A percentile compares a stretch with the other conserved stretches of the same genome.
Conservation (phyloP, 2,329 filamentous ascomycete species). For the Curvularia sp. region DNA sequence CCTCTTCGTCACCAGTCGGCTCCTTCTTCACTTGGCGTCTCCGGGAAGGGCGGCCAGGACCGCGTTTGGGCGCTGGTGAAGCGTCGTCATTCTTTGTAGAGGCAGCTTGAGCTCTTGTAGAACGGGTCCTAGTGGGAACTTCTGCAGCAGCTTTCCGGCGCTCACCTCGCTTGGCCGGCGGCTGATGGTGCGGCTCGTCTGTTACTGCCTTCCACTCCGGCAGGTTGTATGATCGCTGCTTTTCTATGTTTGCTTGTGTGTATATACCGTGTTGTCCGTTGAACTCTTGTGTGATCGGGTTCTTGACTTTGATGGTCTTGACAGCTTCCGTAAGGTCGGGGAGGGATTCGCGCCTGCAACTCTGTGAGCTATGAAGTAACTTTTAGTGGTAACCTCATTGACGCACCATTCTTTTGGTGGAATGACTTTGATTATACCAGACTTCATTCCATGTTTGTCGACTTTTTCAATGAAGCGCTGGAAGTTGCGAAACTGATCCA, state of each 20-base stretch:
- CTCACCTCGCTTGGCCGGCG: slow-evolving; percentile 87
- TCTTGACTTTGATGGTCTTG: slow-evolving; percentile 91
- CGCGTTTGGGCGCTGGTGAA: slow-evolving; percentile 54
- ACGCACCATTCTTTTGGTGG: slow-evolving; percentile 91
- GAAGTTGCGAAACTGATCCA: slow-evolving; percentile 94
- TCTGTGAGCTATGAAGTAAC: slow-evolving; percentile 19
- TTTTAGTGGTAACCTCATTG: slow-evolving; percentile 9
- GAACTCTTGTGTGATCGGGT: slow-evolving; percentile 98
- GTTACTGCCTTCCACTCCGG: slow-evolving; percentile 95
- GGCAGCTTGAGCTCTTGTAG: slow-evolving; percentile 40
- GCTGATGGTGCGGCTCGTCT: slow-evolving; percentile 94
- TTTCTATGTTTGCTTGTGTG: slow-evolving; percentile 95
- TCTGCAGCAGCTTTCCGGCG: slow-evolving; percentile 62
- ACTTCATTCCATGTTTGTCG: slow-evolving; percentile 95
- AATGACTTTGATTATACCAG: slow-evolving; percentile 94
- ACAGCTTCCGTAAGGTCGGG: slow-evolving; percentile 82
- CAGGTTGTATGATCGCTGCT: slow-evolving; percentile 93
- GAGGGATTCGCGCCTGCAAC: slow-evolving; percentile 68
- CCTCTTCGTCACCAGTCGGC: slow-evolving; percentile 35
- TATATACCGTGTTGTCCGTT: slow-evolving; percentile 95
- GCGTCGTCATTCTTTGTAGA: slow-evolving; percentile 45
- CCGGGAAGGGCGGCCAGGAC: slow-evolving; percentile 56
- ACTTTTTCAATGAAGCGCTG: slow-evolving; percentile 89
- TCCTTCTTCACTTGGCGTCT: slow-evolving; percentile 34
- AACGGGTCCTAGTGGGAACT: slow-evolving; percentile 41